Evolutionary conservation across 179 eudicot species (phyloP), one percentile per base, ranked within the genome.

Genomic region (Sideroxylon spinosum): DNA sequence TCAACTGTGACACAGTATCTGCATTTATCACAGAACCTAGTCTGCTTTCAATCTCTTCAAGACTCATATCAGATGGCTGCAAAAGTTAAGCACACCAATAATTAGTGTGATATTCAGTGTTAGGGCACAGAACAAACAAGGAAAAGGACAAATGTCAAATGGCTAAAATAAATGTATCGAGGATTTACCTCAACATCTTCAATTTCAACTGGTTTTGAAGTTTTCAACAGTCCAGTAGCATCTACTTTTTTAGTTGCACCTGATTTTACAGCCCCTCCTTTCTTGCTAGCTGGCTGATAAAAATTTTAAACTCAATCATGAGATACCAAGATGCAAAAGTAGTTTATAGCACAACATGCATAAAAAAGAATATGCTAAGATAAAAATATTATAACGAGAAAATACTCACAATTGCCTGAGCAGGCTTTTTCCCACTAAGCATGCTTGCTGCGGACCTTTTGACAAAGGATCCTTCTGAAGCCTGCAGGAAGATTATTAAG

Each of bases 21-120:
- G 80, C 91, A 81, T 88, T 92, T 68, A 94, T 81, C 75, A 92
- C 88, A 74, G 97, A 88, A 66, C 98, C 93, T 78, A 96, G 59
- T 87, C 90, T 87, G 83, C 89, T 90, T 85, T 96, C 99, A 85
- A 96, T 96, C 83, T 96, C 99, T 74, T 92, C 97, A 81, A 96
- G 94, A 77, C 89, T 87, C 99, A 96, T 94, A 78, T 94, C 99
- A 64, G 93, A 84, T 55, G 97, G 99, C 99, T 96, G 95, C 82
- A 89, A 53, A 53, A 46, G 76, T 73, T 66, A 76, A 59, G 55
- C 49, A n/a, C 44, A 37, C 44, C 50, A 71, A 44, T 74, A 69
- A 22, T 20, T 17, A 48, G 16, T 11, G 22, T 59, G 37, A 71
- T 2, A 32, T 57, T 49, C 17, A 13, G 0, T 25, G 20, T 65